Evolutionary conservation across 108 stramenopile genomes (phyloP).

Genomic region (Cyclotella kingstonii): DNA sequence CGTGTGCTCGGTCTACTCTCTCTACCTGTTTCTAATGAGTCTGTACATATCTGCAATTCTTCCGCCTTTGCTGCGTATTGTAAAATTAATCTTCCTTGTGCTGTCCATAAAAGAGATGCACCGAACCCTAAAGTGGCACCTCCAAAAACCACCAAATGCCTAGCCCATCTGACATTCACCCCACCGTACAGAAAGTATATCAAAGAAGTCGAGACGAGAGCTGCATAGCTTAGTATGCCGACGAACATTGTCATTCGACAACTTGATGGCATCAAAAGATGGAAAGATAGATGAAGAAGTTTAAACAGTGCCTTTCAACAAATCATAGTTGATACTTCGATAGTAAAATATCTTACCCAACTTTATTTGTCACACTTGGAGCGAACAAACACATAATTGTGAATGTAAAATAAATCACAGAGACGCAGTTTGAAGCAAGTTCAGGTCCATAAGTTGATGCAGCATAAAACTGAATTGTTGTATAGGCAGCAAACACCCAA

Average conservation of each 20-base stretch:
- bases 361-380: conserved; percentile 44
- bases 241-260: conserved; percentile 37
- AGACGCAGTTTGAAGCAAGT: conserved; percentile 42
- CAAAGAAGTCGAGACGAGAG: conserved; percentile 31
- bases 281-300: neutral
- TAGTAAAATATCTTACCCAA: conserved; percentile 20
- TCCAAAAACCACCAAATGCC: conserved; percentile 40
- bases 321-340: too few relatives aligned
- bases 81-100: conserved; percentile 51
- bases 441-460: conserved; percentile 38
- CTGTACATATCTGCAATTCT: neutral
- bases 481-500: conserved; percentile 54
- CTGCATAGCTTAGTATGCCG: conserved; percentile 47
- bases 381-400: conserved; percentile 41
- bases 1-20: conserved; percentile 18
- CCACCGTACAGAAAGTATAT: conserved; percentile 40
- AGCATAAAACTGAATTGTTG: conserved; percentile 56
- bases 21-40: neutral
- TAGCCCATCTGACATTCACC: conserved; percentile 20
- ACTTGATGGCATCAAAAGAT: neutral
- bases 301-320: neutral
- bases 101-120: conserved; percentile 52
- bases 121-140: conserved; percentile 44
- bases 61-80: conserved; percentile 40
- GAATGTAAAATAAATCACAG: conserved; percentile 40